Evolutionary conservation across 495 filamentous ascomycete species (phyloP).

Genomic region (Penicillium simplicissimum): DNA sequence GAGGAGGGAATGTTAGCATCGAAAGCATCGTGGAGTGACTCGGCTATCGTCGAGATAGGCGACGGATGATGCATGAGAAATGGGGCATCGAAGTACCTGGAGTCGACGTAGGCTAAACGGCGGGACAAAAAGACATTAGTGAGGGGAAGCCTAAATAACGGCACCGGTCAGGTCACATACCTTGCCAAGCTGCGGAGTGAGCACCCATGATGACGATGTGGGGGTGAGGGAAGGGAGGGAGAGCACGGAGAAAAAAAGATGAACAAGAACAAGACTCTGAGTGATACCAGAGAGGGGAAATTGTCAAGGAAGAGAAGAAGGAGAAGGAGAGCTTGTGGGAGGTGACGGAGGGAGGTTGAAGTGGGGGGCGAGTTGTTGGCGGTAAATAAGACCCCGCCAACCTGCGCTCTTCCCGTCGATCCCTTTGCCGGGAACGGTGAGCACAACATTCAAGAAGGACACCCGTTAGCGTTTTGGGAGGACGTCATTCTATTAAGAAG

Average conservation of each 20-base stretch:
- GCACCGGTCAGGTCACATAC: slow-evolving; percentile 31
- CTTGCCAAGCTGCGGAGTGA: slow-evolving; percentile 57
- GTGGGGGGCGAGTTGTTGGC: slow-evolving; percentile 34
- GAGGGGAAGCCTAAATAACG: slow-evolving; percentile 13
- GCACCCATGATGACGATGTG: slow-evolving; percentile 37
- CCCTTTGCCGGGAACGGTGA: slow-evolving; percentile 14
- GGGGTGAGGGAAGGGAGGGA: slow-evolving; percentile 14
- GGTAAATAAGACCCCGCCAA: slow-evolving; percentile 32
- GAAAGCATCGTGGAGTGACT: slow-evolving; percentile 15
- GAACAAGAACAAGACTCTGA: not conserved
- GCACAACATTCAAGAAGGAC: not conserved
- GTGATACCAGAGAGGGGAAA: slow-evolving; percentile 10
- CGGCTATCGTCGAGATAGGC: not conserved
- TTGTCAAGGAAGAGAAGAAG: slow-evolving; percentile 17
- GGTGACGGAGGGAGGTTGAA: slow-evolving; percentile 24
- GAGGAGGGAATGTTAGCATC: slow-evolving; percentile 21
- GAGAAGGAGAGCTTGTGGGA: slow-evolving; percentile 27
- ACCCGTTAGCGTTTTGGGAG: not conserved
- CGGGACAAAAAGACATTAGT: slow-evolving; percentile 20
- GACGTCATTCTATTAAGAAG: too few species aligned
- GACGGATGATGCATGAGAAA: not conserved
- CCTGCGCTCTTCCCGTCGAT: slow-evolving; percentile 15
- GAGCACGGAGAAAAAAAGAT: slow-evolving; percentile 16
- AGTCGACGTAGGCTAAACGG: slow-evolving; percentile 63
- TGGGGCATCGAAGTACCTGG: slow-evolving; percentile 51